Evolutionary conservation across 139 green algal genomes (phyloP).

Genomic region (Axilococcus clingmanii): DNA sequence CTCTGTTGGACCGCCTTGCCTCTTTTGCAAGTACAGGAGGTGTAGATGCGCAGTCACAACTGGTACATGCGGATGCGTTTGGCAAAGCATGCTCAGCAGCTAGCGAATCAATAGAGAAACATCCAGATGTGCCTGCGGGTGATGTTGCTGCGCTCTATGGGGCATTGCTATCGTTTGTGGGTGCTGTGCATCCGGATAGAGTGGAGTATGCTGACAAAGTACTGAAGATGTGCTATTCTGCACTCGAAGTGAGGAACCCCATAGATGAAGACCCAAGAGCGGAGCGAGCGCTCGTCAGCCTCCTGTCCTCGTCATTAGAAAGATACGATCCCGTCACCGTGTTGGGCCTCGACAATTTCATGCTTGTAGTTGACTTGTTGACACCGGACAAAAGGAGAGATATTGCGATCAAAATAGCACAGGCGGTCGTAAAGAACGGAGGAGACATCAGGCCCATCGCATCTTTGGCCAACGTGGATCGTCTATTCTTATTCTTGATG

Average conservation of each 20-base stretch:
- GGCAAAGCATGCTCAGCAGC: slow-evolving; percentile 51
- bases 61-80: slow-evolving; percentile 62
- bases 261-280: slow-evolving; percentile 37
- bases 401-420: slow-evolving; percentile 65
- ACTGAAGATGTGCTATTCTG: slow-evolving; percentile 28
- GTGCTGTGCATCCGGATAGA: slow-evolving; percentile 48
- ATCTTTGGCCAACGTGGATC: slow-evolving; percentile 36
- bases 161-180: slow-evolving; percentile 73
- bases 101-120: slow-evolving; percentile 33
- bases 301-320: slow-evolving; percentile 75
- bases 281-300: slow-evolving; percentile 65
- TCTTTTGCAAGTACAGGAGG: slow-evolving; percentile 33
- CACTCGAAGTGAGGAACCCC: slow-evolving; percentile 17
- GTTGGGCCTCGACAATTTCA: slow-evolving; percentile 69
- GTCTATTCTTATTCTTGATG: slow-evolving; percentile 63
- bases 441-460: slow-evolving; percentile 25
- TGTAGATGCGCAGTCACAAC: slow-evolving; percentile 19
- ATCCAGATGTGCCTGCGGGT: slow-evolving; percentile 49
- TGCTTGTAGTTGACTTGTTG: slow-evolving; percentile 70
- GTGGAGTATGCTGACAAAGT: slow-evolving; percentile 65
- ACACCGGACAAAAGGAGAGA: slow-evolving; percentile 34
- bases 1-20: slow-evolving; percentile 71
- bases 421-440: slow-evolving; percentile 39
- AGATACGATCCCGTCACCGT: slow-evolving; percentile 68
- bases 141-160: slow-evolving; percentile 74